These are phyloP conservation scores for Xylariales sp. DNA, from an alignment of 2,329 filamentous ascomycete species.

Conservation along the genomic window DNA sequence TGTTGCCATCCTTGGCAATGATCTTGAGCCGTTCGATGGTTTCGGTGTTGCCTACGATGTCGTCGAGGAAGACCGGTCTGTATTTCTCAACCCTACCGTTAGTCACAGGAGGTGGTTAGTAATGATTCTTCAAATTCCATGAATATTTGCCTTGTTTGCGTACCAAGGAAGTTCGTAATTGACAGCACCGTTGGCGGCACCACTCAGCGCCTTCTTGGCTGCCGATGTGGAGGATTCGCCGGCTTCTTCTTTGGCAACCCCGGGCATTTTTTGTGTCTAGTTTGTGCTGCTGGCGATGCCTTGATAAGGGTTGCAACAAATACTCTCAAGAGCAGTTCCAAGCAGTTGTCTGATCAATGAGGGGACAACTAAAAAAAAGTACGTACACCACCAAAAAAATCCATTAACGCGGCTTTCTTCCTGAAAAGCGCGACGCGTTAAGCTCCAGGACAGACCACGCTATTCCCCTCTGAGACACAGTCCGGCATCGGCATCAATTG, in stretches of 20 bases:
- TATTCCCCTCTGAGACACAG: neutral
- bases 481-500: too few relatives aligned
- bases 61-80: conserved; percentile 87
- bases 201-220: conserved; percentile 50
- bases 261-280: conserved; percentile 36
- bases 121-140: too few relatives aligned
- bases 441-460: neutral
- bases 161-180: conserved; percentile 80
- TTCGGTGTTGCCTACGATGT: conserved; percentile 96
- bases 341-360: too few relatives aligned
- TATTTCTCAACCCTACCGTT: conserved; percentile 96
- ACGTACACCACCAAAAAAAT: conserved; percentile 2
- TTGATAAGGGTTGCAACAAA: too few relatives aligned
- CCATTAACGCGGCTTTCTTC: conserved; percentile 23
- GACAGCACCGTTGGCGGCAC: conserved; percentile 43
- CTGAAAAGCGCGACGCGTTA: neutral
- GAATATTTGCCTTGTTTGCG: too few relatives aligned
- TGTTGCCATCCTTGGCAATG: conserved; percentile 97
- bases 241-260: conserved; percentile 43
- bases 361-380: too few relatives aligned
- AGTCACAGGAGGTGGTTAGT: too few relatives aligned
- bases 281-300: conserved; percentile 1
- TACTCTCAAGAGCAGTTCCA: too few relatives aligned
- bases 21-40: conserved; percentile 97
- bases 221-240: conserved; percentile 60